Evolutionary conservation across 1,284 basidiomycete genomes (phyloP).

Genomic region (Irpex sp.): DNA sequence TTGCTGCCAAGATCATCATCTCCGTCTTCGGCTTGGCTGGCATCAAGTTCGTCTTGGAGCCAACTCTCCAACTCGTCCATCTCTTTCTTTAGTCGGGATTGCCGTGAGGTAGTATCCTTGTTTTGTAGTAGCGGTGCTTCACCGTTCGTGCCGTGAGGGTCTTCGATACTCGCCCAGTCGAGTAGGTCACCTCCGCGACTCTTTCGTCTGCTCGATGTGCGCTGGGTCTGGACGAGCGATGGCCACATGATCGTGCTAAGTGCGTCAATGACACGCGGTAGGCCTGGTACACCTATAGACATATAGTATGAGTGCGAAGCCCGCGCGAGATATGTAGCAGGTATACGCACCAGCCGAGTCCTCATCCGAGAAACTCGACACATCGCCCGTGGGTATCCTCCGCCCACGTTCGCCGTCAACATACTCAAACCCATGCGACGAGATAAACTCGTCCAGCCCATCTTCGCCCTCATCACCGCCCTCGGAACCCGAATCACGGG

Average conservation of each 20-base stretch:
- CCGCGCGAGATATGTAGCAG: neutral
- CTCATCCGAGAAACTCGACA: slow-evolving; percentile 22
- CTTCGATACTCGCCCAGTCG: slow-evolving; percentile 32
- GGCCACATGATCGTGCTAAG: slow-evolving; percentile 86
- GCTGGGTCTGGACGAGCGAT: slow-evolving; percentile 49
- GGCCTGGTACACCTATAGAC: slow-evolving; percentile 48
- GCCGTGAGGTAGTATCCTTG: slow-evolving; percentile 1
- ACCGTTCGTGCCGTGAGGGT: slow-evolving; percentile 30
- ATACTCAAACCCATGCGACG: slow-evolving; percentile 71
- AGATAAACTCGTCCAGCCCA: slow-evolving; percentile 60
- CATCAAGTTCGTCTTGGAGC: slow-evolving; percentile 43
- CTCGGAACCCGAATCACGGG: slow-evolving; percentile 4
- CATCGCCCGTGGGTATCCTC: slow-evolving; percentile 21
- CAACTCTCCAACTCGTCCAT: slow-evolving; percentile 59
- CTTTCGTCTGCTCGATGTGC: slow-evolving; percentile 24
- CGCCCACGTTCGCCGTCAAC: slow-evolving; percentile 39
- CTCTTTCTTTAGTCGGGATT: slow-evolving; percentile 39
- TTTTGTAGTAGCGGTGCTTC: slow-evolving; percentile 27
- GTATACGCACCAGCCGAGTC: slow-evolving; percentile 21
- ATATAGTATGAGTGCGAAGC: neutral
- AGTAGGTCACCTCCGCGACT: slow-evolving; percentile 30
- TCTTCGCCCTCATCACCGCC: slow-evolving; percentile 38
- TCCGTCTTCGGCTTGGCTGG: neutral
- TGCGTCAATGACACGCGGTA: slow-evolving; percentile 70
- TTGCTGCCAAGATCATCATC: neutral